Base-by-base conservation (phyloP, 2,329 filamentous ascomycete species). In the Geoglossum cookeanum region DNA sequence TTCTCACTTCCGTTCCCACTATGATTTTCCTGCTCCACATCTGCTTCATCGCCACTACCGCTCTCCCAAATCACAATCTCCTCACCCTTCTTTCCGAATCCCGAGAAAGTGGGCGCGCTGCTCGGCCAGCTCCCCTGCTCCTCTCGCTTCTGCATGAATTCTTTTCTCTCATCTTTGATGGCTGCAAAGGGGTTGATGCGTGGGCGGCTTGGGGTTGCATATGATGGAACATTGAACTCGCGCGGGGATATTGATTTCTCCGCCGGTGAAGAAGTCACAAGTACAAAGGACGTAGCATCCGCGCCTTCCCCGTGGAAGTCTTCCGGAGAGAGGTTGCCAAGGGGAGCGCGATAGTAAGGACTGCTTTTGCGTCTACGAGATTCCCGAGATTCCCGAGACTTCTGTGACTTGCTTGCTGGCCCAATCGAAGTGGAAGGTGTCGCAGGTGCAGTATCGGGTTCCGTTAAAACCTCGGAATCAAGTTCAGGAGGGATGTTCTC, bases 401-500 rank as follows among this genome's bases (percentile, higher is more conserved):
- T 53, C 37, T 39, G 56, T 1, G 56, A n/a, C 35, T 55, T 51
- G 39, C 11, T 57, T 7, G 15, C 44, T 6, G 22, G 44, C 27
- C 29, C 55, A 48, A 37, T 11, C n/a, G 29, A n/a, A 13, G 55
- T 13, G 15, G 9, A 27, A 1, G 55, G 39, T 13, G 35, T n/a
- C 32, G 44, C 6, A 52, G 29, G 11, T 30, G 35, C 22, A 17
- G 15, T 32, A 32, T 15, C 5, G 3, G 27, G n/a, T 17, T 27
- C 48, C 13, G 17, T 27, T 9, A 30, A 15, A 1, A 30, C 33
- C 9, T 42, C 52, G 1, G 51, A 42, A 32, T 15, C 27, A 8
- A 35, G 37, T 7, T 17, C 33, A 37, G 74, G 74, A 3, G 74
- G 71, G 44, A 73, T 70, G 62, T 77, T 77, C 64, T 77, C 74